These are phyloP conservation scores for Colletotrichum filicis DNA, from an alignment of 2,329 filamentous ascomycete species.

Conservation along the genomic window DNA sequence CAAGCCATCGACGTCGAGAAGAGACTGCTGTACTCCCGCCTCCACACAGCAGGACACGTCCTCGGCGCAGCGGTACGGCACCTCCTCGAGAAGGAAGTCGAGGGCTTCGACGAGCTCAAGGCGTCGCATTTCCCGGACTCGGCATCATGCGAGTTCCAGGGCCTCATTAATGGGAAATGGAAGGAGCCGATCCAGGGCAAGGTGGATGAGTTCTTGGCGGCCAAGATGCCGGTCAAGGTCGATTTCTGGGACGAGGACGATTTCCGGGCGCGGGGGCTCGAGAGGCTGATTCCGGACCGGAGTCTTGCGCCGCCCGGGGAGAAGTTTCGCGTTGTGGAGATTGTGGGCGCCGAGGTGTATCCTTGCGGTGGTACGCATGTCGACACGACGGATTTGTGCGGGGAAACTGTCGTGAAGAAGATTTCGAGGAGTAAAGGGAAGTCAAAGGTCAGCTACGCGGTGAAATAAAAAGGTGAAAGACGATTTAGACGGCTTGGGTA, in stretches of 20 bases:
- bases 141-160: conserved; percentile 75
- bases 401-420: conserved; percentile 73
- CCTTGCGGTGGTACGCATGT: conserved; percentile 83
- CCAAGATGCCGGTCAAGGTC: conserved; percentile 68
- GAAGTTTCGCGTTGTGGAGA: conserved; percentile 75
- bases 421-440: conserved; percentile 73
- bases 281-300: conserved; percentile 65
- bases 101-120: conserved; percentile 73
- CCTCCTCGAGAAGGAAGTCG: conserved; percentile 62
- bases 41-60: conserved; percentile 81
- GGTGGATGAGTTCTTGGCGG: conserved; percentile 67
- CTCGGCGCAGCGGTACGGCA: conserved; percentile 74
- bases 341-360: conserved; percentile 75
- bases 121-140: conserved; percentile 77
- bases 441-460: conserved; percentile 65
- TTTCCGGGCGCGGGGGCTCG: conserved; percentile 64
- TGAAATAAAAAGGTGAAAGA: background rate
- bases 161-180: conserved; percentile 72
- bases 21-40: conserved; percentile 71
- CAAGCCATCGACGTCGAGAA: conserved; percentile 71
- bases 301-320: conserved; percentile 57
- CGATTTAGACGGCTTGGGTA: conserved; percentile 33
- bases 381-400: conserved; percentile 65
- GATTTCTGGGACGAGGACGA: conserved; percentile 76
- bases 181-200: conserved; percentile 71